phyloP scores from a whole-genome alignment of 495 filamentous ascomycete species.

The Aspergillus sclerotiicarbonarius region DNA sequence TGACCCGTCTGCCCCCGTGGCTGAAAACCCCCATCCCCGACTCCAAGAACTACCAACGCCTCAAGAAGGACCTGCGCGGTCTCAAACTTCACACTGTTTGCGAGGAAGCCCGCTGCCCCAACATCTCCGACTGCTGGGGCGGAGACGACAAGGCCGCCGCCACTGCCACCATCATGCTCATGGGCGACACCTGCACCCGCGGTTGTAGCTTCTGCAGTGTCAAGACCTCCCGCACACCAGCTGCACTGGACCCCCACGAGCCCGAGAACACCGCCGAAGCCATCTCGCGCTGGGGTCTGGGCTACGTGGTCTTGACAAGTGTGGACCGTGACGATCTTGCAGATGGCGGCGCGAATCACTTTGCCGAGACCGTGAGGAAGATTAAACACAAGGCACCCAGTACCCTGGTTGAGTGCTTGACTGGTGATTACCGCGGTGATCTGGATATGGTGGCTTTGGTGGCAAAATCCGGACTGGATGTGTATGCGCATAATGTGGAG shows the following conservation, averaged over 20 bases:
- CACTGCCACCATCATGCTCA: conserved; percentile 98
- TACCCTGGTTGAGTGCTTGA: conserved; percentile 93
- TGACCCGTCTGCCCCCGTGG: conserved; percentile 90
- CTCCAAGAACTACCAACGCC: conserved; percentile 83
- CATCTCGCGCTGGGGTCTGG: conserved; percentile 85
- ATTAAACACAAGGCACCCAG: conserved; percentile 87
- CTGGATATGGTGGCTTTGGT: conserved; percentile 78
- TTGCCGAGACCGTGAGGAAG: conserved; percentile 89
- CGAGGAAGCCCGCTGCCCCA: conserved; percentile 95
- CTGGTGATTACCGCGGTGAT: conserved; percentile 84
- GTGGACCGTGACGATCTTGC: conserved; percentile 91
- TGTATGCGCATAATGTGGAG: conserved; percentile 97
- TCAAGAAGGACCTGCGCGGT: conserved; percentile 89
- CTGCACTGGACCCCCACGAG: conserved; percentile 90
- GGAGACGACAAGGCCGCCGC: conserved; percentile 82
- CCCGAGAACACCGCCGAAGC: conserved; percentile 96
- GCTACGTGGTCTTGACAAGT: conserved; percentile 90
- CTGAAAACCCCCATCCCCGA: conserved; percentile 91
- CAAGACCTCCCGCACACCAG: conserved; percentile 76
- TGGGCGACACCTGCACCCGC: conserved; percentile 97
- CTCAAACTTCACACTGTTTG: conserved; percentile 92
- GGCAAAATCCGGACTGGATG: conserved; percentile 84
- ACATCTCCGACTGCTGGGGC: conserved; percentile 98
- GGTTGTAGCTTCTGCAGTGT: conserved; percentile 97
- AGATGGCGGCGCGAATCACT: conserved; percentile 87